A percentile compares a stretch with the other conserved stretches of the same genome.
phyloP scores from a whole-genome alignment of 2,329 filamentous ascomycete genomes.

The Apiospora malaysiana region DNA sequence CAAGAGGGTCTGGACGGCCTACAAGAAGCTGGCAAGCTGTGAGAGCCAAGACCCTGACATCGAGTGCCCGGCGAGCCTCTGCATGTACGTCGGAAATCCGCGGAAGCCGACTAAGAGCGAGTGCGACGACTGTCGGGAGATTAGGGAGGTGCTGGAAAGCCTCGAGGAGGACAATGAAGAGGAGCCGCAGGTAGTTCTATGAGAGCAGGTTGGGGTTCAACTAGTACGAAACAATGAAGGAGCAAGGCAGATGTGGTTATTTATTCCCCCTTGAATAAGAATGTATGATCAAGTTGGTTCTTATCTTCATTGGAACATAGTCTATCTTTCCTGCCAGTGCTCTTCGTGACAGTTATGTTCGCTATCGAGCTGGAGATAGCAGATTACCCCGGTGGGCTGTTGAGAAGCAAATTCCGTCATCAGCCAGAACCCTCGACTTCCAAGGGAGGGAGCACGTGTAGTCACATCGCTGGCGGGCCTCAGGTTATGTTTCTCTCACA shows the following conservation, averaged over 20 bases:
- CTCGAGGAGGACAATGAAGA: conserved; percentile 32
- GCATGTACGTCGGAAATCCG: conserved; percentile 45
- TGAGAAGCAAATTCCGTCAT: not conserved
- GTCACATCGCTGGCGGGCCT: not conserved
- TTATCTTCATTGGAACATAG: not conserved
- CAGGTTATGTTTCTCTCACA: not conserved
- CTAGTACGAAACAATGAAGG: not conserved
- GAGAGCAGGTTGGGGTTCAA: no score
- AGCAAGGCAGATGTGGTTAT: not conserved
- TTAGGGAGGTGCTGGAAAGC: conserved; percentile 38
- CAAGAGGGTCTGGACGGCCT: conserved; percentile 39
- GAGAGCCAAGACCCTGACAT: conserved; percentile 38
- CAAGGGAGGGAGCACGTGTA: not conserved
- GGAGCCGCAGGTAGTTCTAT: not conserved
- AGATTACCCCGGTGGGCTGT: not conserved
- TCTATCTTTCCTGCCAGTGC: not conserved
- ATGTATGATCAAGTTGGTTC: not conserved
- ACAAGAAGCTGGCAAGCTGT: conserved; percentile 45
- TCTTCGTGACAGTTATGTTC: not conserved
- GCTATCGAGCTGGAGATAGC: not conserved
- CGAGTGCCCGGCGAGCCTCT: conserved; percentile 42
- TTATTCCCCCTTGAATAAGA: not conserved
- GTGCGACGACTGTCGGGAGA: conserved; percentile 39
- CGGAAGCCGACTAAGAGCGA: conserved; percentile 40
- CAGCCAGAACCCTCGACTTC: not conserved